phyloP scores from a whole-genome alignment of 176 grass and related monocot species.

The Chloris gayana region DNA sequence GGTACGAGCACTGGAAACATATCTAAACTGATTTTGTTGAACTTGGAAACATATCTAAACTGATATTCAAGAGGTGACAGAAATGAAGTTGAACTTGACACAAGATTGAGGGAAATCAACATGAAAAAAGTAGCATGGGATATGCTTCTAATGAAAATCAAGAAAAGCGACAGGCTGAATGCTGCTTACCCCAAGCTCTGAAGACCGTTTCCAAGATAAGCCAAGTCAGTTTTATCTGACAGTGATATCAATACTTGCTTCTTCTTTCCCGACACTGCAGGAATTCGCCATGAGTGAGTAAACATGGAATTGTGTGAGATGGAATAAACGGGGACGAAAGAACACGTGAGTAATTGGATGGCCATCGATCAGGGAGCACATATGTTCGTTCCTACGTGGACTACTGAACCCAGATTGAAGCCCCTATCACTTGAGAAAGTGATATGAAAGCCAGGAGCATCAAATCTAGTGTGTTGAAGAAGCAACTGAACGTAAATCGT shows the following conservation, averaged over 20 bases:
- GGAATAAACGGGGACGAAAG: not conserved
- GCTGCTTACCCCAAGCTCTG: conserved; percentile 58
- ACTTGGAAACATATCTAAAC: not conserved
- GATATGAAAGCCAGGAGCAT: not conserved
- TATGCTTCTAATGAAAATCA: not conserved
- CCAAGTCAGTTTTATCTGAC: conserved; percentile 63
- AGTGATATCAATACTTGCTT: conserved; percentile 73
- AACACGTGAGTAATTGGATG: not conserved
- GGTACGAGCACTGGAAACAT: not conserved
- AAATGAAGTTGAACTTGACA: not conserved
- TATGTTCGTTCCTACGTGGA: not conserved
- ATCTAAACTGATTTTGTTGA: not conserved
- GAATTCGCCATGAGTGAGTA: conserved; percentile 11
- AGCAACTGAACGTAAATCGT: not conserved
- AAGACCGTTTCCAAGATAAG: conserved; percentile 64
- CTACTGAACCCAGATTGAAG: not conserved
- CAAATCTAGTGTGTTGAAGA: not conserved
- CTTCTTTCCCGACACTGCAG: conserved; percentile 39
- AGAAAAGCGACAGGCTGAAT: not conserved
- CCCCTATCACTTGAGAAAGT: not conserved
- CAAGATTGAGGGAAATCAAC: not conserved
- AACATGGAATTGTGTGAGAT: not conserved
- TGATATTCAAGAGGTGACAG: not conserved
- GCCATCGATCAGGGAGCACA: not conserved
- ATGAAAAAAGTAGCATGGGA: not conserved